Percentiles rank a stretch among this genome's conserved stretches.
Evolutionary conservation across 192 early-diverging fungal genomes (phyloP).

Genomic region (Mortierella antarctica): DNA sequence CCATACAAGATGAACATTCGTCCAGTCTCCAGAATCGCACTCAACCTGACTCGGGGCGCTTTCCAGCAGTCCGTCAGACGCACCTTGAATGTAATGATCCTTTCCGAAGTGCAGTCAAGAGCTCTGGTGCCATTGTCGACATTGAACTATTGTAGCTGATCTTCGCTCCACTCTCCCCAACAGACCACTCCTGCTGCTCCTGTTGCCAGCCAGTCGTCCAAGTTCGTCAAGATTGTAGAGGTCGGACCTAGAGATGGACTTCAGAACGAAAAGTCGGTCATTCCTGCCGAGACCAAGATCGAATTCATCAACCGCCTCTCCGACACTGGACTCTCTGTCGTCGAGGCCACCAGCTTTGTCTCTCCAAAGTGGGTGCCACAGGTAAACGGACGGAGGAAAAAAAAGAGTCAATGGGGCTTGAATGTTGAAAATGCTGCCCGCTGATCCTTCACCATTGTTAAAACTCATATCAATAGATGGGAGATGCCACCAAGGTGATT

Average conservation of each 20-base stretch:
- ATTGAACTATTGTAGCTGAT: too few species aligned
- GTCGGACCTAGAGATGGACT: slow-evolving; percentile 97
- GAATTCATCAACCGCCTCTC: slow-evolving; percentile 87
- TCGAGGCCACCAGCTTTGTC: slow-evolving; percentile 96
- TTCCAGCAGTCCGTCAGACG: slow-evolving; percentile 29
- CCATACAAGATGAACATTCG: slow-evolving; percentile 28
- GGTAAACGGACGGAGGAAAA: slow-evolving; percentile 42
- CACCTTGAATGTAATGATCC: slow-evolving; percentile 34
- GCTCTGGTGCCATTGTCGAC: too few species aligned
- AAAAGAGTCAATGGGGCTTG: background rate
- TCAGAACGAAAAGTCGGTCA: slow-evolving; percentile 91
- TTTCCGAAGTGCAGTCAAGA: too few species aligned
- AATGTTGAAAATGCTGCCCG: background rate
- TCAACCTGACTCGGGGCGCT: slow-evolving; percentile 40
- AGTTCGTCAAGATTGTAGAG: slow-evolving; percentile 89
- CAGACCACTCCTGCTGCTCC: slow-evolving; percentile 20
- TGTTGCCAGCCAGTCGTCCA: slow-evolving; percentile 22
- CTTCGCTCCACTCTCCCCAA: background rate
- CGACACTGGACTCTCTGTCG: slow-evolving; percentile 80
- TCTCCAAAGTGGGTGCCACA: slow-evolving; percentile 97
- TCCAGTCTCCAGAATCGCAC: slow-evolving; percentile 29
- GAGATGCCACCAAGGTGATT: slow-evolving; percentile 83
- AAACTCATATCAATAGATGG: slow-evolving; percentile 70
- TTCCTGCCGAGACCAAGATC: slow-evolving; percentile 87
- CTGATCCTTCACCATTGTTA: slow-evolving; percentile 6